Evolutionary conservation across 2,329 filamentous ascomycete genomes (phyloP), one percentile per base, ranked within the genome.

Genomic region (Grosmannia clavigera): DNA sequence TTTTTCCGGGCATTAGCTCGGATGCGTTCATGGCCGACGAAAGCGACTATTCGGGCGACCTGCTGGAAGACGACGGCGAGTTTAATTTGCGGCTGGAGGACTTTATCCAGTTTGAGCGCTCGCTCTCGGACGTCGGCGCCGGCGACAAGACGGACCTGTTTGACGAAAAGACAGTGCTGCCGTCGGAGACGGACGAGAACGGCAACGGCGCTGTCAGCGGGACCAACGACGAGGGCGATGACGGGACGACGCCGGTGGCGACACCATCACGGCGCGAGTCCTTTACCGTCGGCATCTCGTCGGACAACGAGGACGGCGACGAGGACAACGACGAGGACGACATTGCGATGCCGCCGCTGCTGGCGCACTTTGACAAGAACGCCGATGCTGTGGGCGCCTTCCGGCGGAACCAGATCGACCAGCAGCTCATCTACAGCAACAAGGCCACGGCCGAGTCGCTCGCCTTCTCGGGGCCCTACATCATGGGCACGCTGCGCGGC

Each of bases 371-470:
- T 48, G 84, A 87, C 67, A 81, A 83, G 65, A 82, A 82, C 61
- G 73, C 78, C 10, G 81, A 85, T 60, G 82, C 86, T 16, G 88
- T 94, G 43, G 87, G 87, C 46, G 87, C 88, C 1, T 95, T 94
- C 77, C 88, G 88, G 60, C 82, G 77, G 64, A 85, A 82, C 70
- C 84, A 82, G 69, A 83, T 76, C 76, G 81, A 82, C 68, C 78
- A 82, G 68, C 79, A 82, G 65, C 74, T 84, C 62, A 81, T 84
- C 61, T 71, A 80, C 64, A 83, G 80, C 72, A 81, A 79, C 67
- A 79, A 82, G 66, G 81, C 80, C 27, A 84, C 81, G 46, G 74
- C 81, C 61, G 80, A 86, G 66, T 84, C 84, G 48, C 75, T 88
- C 31, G 78, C 81, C 57, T 82, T 86, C 69, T 79, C 82, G 58